A percentile compares a stretch with the other conserved stretches of the same genome.
These are phyloP conservation scores for Brassica juncea DNA, from an alignment of 345 rosid species.

Conservation along the genomic window DNA sequence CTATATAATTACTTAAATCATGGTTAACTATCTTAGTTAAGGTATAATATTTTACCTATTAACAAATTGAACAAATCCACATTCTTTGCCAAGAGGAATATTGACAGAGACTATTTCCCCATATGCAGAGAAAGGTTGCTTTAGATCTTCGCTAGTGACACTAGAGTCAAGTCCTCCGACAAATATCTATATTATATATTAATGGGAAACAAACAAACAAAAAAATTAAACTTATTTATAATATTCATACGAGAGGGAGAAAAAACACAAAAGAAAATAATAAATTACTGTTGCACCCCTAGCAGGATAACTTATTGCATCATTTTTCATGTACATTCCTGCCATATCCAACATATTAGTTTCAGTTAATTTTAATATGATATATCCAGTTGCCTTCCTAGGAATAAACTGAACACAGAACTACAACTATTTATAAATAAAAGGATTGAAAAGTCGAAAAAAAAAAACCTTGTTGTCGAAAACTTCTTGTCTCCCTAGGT, in stretches of 20 bases:
- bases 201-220: neutral
- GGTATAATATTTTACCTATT: constrained; percentile 54
- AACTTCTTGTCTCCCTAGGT: constrained; percentile 82
- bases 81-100: constrained; percentile 89
- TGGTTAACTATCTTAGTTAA: neutral
- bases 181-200: constrained; percentile 66
- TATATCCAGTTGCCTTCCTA: neutral
- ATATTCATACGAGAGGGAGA: constrained; percentile 23
- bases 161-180: constrained; percentile 94
- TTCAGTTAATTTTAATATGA: neutral
- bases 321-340: constrained; percentile 77
- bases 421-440: neutral
- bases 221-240: constrained; percentile 6
- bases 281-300: constrained; percentile 82
- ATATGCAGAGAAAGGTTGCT: constrained; percentile 72
- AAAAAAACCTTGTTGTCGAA: constrained; percentile 60
- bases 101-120: constrained; percentile 92
- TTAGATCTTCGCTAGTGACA: constrained; percentile 84
- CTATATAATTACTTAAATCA: neutral
- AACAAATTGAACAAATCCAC: constrained; percentile 92
- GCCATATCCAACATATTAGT: neutral
- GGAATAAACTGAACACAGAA: neutral
- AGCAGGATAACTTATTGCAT: constrained; percentile 58
- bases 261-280: neutral
- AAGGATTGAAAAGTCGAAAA: neutral